These are phyloP conservation scores for Dactylellina sp. DNA, from an alignment of 2,329 filamentous ascomycete genomes.

Conservation along the genomic window DNA sequence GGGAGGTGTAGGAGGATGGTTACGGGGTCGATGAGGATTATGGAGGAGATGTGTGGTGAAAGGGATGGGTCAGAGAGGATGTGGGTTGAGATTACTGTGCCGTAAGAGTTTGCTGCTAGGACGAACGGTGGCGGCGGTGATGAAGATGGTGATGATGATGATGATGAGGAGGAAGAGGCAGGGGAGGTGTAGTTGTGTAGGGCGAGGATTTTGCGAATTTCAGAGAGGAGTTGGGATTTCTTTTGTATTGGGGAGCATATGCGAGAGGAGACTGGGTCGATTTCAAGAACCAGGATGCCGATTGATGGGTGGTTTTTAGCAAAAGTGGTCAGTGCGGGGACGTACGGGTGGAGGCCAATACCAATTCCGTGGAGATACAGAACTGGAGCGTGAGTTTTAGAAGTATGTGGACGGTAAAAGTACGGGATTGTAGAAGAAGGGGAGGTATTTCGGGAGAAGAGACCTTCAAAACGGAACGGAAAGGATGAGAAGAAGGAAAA, in stretches of 20 bases:
- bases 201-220: slow-evolving; percentile 26
- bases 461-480: slow-evolving; percentile 68
- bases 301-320: slow-evolving; percentile 63
- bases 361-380: slow-evolving; percentile 75
- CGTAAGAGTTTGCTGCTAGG: slow-evolving; percentile 70
- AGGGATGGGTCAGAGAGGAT: slow-evolving; percentile 60
- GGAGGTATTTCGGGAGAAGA: slow-evolving; percentile 63
- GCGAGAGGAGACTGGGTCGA: slow-evolving; percentile 65
- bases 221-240: slow-evolving; percentile 17
- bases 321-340: slow-evolving; percentile 69
- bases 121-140: slow-evolving; percentile 63
- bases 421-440: slow-evolving; percentile 31
- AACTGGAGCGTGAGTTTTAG: slow-evolving; percentile 69
- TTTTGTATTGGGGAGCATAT: slow-evolving; percentile 37
- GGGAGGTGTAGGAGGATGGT: slow-evolving; percentile 72
- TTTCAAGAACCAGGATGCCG: slow-evolving; percentile 64
- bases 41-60: slow-evolving; percentile 66
- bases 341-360: slow-evolving; percentile 71
- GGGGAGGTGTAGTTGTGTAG: slow-evolving; percentile 46
- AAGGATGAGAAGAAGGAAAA: slow-evolving; percentile 66
- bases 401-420: slow-evolving; percentile 71
- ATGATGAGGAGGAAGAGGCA: too few species aligned
- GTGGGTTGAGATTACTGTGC: slow-evolving; percentile 60
- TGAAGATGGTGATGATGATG: slow-evolving; percentile 58
- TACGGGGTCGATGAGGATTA: slow-evolving; percentile 72